phyloP scores from a whole-genome alignment of 139 green algal species.

The Tetradesmus obliquus region DNA sequence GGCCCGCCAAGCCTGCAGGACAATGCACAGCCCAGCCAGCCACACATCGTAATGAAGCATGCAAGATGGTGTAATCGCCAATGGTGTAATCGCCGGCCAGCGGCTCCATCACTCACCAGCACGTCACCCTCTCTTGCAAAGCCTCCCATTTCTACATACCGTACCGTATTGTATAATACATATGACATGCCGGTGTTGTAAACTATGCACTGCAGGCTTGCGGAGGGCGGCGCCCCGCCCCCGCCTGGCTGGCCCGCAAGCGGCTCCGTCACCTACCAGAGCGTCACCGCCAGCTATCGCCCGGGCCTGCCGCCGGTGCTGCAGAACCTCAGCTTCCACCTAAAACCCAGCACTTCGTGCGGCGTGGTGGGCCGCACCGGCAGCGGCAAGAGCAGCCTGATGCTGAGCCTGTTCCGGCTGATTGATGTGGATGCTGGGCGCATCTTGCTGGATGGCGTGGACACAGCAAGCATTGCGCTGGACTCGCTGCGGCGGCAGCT shows the following conservation, averaged over 20 bases:
- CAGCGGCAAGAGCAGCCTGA: constrained; percentile 82
- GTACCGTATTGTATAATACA: too few relatives aligned
- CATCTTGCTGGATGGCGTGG: constrained; percentile 81
- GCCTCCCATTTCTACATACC: too few relatives aligned
- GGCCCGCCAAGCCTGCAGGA: constrained; percentile 60
- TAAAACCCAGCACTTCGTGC: constrained; percentile 61
- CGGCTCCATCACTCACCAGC: too few relatives aligned
- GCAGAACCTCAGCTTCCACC: constrained; percentile 71
- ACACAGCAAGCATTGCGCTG: constrained; percentile 75
- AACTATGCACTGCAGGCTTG: neutral
- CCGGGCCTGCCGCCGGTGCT: constrained; percentile 80
- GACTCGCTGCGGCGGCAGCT: constrained; percentile 80
- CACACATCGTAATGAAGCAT: too few relatives aligned
- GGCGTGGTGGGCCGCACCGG: constrained; percentile 86
- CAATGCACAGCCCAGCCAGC: too few relatives aligned
- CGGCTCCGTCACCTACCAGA: constrained; percentile 63
- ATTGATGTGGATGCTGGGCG: constrained; percentile 77
- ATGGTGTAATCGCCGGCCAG: too few relatives aligned
- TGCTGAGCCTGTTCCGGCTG: constrained; percentile 87
- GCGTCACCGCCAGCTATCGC: constrained; percentile 79
- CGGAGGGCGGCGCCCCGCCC: constrained; percentile 54
- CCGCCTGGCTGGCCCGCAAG: constrained; percentile 73
- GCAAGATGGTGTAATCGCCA: too few relatives aligned
- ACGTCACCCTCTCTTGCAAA: too few relatives aligned
- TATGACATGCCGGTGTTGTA: constrained; percentile 55